Conservation (phyloP, 495 filamentous ascomycete genomes). For the Podospora sp. region DNA sequence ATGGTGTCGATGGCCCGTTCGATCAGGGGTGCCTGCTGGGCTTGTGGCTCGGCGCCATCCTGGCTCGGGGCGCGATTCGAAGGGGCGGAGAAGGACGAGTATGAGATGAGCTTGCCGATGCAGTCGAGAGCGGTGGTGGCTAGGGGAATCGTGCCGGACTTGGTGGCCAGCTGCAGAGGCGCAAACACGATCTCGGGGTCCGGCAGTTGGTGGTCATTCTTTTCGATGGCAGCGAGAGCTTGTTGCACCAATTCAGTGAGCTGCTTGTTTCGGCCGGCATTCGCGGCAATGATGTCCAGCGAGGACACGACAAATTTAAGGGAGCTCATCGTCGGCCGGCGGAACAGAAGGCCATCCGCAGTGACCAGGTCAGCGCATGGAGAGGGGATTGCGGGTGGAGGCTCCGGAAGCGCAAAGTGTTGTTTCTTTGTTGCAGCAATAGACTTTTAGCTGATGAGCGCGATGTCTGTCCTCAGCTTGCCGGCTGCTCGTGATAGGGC, state of each 20-base stretch:
- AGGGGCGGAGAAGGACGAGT: conserved; percentile 91
- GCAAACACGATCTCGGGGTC: conserved; percentile 91
- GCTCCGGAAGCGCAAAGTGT: neutral
- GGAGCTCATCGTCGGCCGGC: conserved; percentile 73
- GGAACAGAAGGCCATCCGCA: conserved; percentile 45
- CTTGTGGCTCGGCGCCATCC: conserved; percentile 54
- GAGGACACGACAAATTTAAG: conserved; percentile 93
- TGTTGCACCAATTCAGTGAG: conserved; percentile 77
- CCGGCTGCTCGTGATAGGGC: neutral
- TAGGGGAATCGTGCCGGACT: conserved; percentile 76
- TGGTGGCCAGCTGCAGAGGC: conserved; percentile 85
- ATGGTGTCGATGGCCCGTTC: conserved; percentile 98
- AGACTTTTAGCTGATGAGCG: neutral
- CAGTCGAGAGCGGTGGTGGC: conserved; percentile 92
- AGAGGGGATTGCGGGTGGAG: conserved; percentile 10
- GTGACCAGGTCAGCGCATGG: conserved; percentile 35
- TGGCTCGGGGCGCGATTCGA: conserved; percentile 46
- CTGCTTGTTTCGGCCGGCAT: conserved; percentile 78
- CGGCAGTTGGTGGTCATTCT: conserved; percentile 66
- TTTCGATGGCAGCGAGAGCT: conserved; percentile 80
- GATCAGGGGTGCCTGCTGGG: conserved; percentile 65
- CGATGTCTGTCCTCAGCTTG: conserved; percentile 2
- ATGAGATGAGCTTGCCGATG: conserved; percentile 97
- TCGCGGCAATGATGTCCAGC: conserved; percentile 84
- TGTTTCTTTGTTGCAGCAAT: conserved; percentile 13